Evolutionary conservation across 192 early-diverging fungal species (phyloP).

Genomic region (Backusella circina): DNA sequence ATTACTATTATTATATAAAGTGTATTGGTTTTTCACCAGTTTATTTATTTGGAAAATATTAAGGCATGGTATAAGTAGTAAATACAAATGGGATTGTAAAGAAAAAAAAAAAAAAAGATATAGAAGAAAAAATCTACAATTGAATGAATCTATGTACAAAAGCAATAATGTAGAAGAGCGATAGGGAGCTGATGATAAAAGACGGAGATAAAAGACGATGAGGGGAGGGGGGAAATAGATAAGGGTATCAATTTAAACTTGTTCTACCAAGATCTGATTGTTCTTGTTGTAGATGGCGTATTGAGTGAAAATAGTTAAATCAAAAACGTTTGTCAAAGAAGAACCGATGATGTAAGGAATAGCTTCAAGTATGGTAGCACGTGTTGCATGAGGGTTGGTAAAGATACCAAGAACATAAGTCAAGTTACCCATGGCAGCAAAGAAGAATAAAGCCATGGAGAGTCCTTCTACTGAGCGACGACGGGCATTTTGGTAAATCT

Average conservation of each 20-base stretch:
- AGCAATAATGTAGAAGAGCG: not conserved
- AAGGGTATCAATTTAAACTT: not conserved
- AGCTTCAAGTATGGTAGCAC: slow-evolving; percentile 23
- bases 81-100: not conserved
- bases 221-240: too few relatives aligned
- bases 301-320: slow-evolving; percentile 60
- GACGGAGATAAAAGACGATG: not conserved
- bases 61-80: not conserved
- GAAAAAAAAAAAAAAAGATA: not conserved
- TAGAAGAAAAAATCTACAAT: not conserved
- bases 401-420: slow-evolving; percentile 59
- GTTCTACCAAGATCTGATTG: not conserved
- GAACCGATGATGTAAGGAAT: slow-evolving; percentile 63
- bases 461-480: slow-evolving; percentile 64
- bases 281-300: slow-evolving; percentile 15
- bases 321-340: slow-evolving; percentile 63
- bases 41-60: not conserved
- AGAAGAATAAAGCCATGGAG: slow-evolving; percentile 70
- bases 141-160: not conserved
- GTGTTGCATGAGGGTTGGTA: slow-evolving; percentile 36
- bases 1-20: not conserved
- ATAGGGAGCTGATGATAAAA: not conserved
- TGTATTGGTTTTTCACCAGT: not conserved
- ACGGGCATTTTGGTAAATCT: slow-evolving; percentile 64
- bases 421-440: slow-evolving; percentile 68